Conservation (phyloP, 2,329 filamentous ascomycete species). For the Dryadomyces quercivorus region DNA sequence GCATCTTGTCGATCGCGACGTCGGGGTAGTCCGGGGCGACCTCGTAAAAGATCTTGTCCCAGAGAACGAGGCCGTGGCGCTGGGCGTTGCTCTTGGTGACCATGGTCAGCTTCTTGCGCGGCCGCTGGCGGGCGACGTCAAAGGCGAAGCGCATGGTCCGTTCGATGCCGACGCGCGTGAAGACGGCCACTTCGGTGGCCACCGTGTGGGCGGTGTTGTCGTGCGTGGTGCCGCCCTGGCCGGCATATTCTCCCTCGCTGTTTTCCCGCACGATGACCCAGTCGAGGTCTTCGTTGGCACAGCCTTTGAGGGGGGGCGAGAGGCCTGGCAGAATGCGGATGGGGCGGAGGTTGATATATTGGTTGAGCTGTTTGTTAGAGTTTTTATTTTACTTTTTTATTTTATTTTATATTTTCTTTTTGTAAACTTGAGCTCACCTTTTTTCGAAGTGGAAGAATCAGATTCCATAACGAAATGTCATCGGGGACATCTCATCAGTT, state of each 20-base stretch:
- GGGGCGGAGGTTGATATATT: conserved; percentile 55
- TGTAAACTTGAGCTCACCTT: no score
- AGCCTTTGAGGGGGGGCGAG: conserved; percentile 38
- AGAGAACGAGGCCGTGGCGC: conserved; percentile 55
- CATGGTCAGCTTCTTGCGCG: conserved; percentile 45
- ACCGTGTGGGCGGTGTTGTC: conserved; percentile 42
- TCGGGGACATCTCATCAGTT: conserved; percentile 38
- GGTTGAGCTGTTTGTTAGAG: conserved; percentile 40
- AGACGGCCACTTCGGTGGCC: conserved; percentile 51
- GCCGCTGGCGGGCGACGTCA: conserved; percentile 37
- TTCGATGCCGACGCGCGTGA: conserved; percentile 47
- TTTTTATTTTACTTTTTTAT: no score
- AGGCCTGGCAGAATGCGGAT: conserved; percentile 46
- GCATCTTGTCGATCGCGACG: conserved; percentile 49
- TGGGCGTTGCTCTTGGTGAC: conserved; percentile 57
- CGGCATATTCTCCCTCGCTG: conserved; percentile 52
- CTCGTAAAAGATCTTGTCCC: conserved; percentile 48
- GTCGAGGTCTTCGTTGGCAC: conserved; percentile 40
- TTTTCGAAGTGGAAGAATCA: conserved; percentile 47
- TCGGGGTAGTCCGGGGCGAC: conserved; percentile 46
- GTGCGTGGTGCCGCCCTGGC: conserved; percentile 50
- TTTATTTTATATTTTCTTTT: no score
- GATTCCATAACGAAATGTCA: conserved; percentile 53
- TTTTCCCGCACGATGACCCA: conserved; percentile 58
- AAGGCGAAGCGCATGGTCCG: conserved; percentile 52